These are phyloP conservation scores for Eutrema heterophyllum DNA, from an alignment of 345 rosid genomes.

Conservation along the genomic window DNA sequence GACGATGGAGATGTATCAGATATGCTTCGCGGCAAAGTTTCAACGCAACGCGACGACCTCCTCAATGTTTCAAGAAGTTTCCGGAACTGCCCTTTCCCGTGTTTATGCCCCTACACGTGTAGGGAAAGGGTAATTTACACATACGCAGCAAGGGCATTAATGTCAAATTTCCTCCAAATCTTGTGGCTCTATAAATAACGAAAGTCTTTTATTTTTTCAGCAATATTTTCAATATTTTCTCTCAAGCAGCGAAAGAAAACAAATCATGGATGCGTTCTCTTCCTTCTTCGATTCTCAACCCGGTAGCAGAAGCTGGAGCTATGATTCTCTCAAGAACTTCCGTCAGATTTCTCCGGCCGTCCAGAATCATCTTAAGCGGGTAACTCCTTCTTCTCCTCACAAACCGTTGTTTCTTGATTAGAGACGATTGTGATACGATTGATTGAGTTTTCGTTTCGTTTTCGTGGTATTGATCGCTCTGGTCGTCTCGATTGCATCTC, in stretches of 20 bases:
- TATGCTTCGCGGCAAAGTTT: slow-evolving; percentile 25
- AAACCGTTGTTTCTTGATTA: neutral
- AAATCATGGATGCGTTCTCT: slow-evolving; percentile 65
- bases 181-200: neutral
- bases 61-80: neutral
- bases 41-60: neutral
- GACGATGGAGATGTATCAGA: neutral
- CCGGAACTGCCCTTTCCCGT: slow-evolving; percentile 24
- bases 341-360: slow-evolving; percentile 64
- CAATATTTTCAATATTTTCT: neutral
- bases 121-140: neutral
- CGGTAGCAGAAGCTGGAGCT: slow-evolving; percentile 50
- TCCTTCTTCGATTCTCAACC: slow-evolving; percentile 72
- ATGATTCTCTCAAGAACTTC: slow-evolving; percentile 64
- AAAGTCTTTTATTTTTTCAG: neutral
- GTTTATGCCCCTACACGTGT: neutral
- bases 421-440: neutral
- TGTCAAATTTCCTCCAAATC: neutral
- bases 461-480: neutral
- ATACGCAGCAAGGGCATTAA: neutral
- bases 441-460: neutral
- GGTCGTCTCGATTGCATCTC: neutral
- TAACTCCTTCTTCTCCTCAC: slow-evolving; percentile 12
- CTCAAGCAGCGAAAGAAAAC: neutral
- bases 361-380: slow-evolving; percentile 88